phyloP scores from a whole-genome alignment of 345 rosid species.

The Arabis hirsuta region DNA sequence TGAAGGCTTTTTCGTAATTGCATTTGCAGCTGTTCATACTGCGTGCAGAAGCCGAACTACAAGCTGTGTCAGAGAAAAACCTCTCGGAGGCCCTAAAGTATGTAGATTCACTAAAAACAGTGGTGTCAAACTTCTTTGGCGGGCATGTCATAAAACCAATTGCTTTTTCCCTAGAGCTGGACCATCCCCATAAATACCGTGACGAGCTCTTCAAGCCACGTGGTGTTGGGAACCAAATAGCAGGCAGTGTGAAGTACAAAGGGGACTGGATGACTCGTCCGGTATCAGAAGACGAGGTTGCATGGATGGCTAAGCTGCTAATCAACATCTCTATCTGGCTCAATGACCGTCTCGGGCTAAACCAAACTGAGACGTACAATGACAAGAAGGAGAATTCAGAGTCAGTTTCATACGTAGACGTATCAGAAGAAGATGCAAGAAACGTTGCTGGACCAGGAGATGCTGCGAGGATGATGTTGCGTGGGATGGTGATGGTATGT shows the following conservation, averaged over 20 bases:
- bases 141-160: constrained; percentile 56
- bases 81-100: constrained; percentile 49
- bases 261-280: constrained; percentile 96
- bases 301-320: constrained; percentile 76
- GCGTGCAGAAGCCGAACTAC: constrained; percentile 90
- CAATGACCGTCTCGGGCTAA: constrained; percentile 68
- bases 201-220: constrained; percentile 84
- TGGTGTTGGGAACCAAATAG: constrained; percentile 54
- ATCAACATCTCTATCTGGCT: constrained; percentile 67
- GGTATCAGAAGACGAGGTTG: constrained; percentile 73
- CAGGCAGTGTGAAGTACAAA: constrained; percentile 56
- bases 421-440: constrained; percentile 46
- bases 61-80: constrained; percentile 58
- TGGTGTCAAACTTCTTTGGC: constrained; percentile 63
- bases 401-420: constrained; percentile 59
- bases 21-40: constrained; percentile 75
- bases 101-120: constrained; percentile 62
- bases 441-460: constrained; percentile 51
- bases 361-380: constrained; percentile 44
- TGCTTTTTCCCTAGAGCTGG: constrained; percentile 49
- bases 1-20: constrained; percentile 38
- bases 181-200: constrained; percentile 50
- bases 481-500: constrained; percentile 51
- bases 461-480: constrained; percentile 48
- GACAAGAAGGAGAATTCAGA: constrained; percentile 30